Base-by-base conservation (phyloP, 345 rosid genomes). In the Euphorbia tirucalli region DNA sequence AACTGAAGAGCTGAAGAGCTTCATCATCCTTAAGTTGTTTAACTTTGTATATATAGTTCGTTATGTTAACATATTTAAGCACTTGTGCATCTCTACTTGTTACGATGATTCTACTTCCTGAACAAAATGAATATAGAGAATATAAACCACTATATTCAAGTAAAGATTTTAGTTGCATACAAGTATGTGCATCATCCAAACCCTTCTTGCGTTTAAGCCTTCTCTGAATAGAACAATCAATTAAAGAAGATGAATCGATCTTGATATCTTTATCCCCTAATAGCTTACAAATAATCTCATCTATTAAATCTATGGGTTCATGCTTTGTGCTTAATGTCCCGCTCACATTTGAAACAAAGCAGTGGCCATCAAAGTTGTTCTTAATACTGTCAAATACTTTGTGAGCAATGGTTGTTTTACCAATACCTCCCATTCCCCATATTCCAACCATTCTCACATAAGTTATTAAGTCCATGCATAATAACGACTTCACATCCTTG, bases 21-120 rank as follows among this genome's bases (percentile, higher is more conserved):
- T 64, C 68, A 13, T 22, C 3, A 15, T 25, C 30, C 5, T 8
- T 41, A 24, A 64, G 41, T 11, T 6, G 0, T 22, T 27, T 8
- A 43, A 44, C 69, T 1, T 44, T 7, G 24, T 43, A 39, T 24
- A 44, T 52, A 19, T 31, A 3, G 2, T 8, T 21, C 3, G 0
- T 0, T 1, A 9, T 1, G 18, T 4, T 7, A 16, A 61, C 39
- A 61, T 2, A 31, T 61, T 18, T 13, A 18, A 61, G 44, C 14
- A 54, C 49, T 30, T 22, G 61, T 0, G 11, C 37, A 39, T 68
- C 35, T 68, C 49, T 68, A 9, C 49, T 32, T 22, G 71, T 68
- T n/a, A 68, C 39, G 32, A 68, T 35, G 8, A 68, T 32, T 68
- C 71, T 61, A 31, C 65, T 61, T 4, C 24, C 44, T 0, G 49